phyloP scores from a whole-genome alignment of 106 monocot species.

The Apostasia ramifera region DNA sequence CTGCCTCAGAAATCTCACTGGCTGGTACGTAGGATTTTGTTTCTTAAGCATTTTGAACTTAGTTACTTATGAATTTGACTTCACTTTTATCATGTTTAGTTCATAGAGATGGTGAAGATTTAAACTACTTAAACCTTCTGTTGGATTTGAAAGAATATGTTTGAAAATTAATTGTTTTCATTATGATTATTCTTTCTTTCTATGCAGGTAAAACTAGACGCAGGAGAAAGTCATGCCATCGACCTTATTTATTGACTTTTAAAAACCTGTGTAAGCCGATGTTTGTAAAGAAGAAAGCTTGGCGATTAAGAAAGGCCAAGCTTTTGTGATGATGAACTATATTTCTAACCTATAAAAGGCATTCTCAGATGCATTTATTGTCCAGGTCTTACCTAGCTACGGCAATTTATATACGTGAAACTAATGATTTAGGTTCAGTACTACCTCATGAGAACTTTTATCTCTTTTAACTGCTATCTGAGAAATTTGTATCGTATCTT shows the following conservation, averaged over 20 bases:
- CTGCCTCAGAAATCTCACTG: constrained; percentile 2
- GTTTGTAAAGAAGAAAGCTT: constrained; percentile 45
- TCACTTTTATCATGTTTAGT: not conserved
- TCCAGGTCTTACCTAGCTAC: no score
- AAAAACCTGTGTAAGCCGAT: constrained; percentile 44
- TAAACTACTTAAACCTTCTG: not conserved
- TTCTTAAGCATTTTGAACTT: not conserved
- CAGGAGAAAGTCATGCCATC: constrained; percentile 10
- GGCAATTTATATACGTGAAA: no score
- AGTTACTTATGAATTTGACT: not conserved
- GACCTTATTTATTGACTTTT: constrained; percentile 33
- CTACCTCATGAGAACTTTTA: no score
- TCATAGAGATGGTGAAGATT: not conserved
- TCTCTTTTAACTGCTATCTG: no score
- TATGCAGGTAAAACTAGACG: constrained; percentile 47
- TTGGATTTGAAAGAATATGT: not conserved
- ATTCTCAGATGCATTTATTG: no score
- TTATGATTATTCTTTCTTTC: not conserved
- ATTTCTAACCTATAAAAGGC: not conserved
- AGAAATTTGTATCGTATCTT: no score
- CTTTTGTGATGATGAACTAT: constrained; percentile 18
- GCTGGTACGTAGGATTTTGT: not conserved
- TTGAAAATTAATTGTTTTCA: not conserved
- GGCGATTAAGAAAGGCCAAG: constrained; percentile 20
- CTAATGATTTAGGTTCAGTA: no score